phyloP scores from a whole-genome alignment of 108 stramenopile genomes.

The Conticribra guillardii region DNA sequence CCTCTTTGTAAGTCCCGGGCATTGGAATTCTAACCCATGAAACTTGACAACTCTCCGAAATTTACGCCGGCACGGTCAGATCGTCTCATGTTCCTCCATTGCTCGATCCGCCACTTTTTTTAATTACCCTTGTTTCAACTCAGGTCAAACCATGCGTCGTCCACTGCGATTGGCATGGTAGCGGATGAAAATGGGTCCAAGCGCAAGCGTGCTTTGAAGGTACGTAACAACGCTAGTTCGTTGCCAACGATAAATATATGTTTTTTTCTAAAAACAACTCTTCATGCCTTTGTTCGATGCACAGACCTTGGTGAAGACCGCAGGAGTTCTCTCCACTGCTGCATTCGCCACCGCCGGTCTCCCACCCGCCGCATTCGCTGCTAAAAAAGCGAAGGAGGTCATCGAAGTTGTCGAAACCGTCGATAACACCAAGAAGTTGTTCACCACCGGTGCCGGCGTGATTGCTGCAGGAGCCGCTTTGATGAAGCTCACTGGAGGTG shows the following conservation, averaged over 20 bases:
- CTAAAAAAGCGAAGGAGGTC: conserved; percentile 69
- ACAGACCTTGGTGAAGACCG: conserved; percentile 66
- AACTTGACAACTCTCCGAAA: neutral
- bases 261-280: neutral
- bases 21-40: neutral
- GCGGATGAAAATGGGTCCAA: conserved; percentile 58
- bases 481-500: conserved; percentile 35
- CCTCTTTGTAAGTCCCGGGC: conserved; percentile 26
- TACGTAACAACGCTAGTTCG: conserved; percentile 16
- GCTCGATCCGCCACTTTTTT: neutral
- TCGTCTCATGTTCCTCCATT: too few species aligned
- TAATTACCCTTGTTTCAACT: neutral
- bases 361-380: conserved; percentile 64
- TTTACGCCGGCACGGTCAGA: too few species aligned
- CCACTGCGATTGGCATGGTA: conserved; percentile 64
- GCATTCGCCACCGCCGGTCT: conserved; percentile 72
- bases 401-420: conserved; percentile 64
- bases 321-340: conserved; percentile 67
- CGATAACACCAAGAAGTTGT: conserved; percentile 68
- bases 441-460: conserved; percentile 66
- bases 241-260: neutral
- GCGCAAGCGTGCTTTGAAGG: conserved; percentile 73
- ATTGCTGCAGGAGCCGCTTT: conserved; percentile 68
- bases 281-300: neutral
- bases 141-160: conserved; percentile 20